Evolutionary conservation across 1,284 basidiomycete genomes (phyloP).

Genomic region (Papiliotrema fonsecae): DNA sequence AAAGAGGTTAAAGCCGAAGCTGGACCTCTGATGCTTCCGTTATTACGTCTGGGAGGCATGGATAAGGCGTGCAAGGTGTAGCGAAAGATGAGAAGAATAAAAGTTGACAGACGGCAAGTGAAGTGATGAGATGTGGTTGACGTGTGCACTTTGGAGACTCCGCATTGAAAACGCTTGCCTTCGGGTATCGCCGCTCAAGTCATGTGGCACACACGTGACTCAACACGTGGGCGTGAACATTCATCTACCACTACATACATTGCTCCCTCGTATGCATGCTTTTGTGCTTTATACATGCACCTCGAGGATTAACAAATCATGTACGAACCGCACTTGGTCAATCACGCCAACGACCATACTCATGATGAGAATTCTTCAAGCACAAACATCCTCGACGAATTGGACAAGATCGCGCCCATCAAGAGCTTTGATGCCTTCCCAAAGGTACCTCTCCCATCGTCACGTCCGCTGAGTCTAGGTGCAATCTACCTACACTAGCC

Average conservation of each 20-base stretch:
- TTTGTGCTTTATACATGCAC: no score
- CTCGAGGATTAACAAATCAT: conserved; percentile 7
- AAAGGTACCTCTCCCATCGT: conserved; percentile 51
- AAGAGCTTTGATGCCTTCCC: conserved; percentile 64
- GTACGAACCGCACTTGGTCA: conserved; percentile 36
- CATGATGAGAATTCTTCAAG: conserved; percentile 11
- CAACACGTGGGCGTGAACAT: no score
- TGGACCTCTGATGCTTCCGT: conserved; percentile 66
- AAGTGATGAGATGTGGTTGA: no score
- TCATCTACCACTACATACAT: no score
- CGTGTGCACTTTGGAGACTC: no score
- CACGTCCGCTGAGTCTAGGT: conserved; percentile 43
- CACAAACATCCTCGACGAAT: conserved; percentile 39
- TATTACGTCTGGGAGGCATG: conserved; percentile 5
- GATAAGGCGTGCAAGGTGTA: no score
- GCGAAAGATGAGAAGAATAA: background rate
- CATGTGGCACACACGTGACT: no score
- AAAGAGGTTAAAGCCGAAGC: conserved; percentile 89
- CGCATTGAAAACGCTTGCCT: no score
- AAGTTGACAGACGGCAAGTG: background rate
- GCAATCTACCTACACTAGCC: conserved; percentile 77
- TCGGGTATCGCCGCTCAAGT: no score
- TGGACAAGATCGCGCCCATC: conserved; percentile 47
- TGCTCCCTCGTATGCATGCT: no score
- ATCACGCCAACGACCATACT: conserved; percentile 15